A percentile compares a stretch with the other conserved stretches of the same genome.
Conservation (phyloP, 352 stramenopile genomes). For the Phytophthora hybrid region DNA sequence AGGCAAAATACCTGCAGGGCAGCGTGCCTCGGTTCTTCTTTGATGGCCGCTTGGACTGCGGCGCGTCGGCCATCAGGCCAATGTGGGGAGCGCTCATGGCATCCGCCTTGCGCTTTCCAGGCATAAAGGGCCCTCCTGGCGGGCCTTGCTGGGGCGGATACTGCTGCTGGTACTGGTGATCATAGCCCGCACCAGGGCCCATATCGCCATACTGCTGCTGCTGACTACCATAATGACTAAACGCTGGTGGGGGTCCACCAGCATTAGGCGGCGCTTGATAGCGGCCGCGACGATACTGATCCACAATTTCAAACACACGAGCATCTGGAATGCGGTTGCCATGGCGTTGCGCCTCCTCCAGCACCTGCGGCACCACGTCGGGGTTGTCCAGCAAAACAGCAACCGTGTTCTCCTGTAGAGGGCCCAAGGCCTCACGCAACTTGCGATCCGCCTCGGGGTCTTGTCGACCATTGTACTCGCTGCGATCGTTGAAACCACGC, state of each 20-base stretch:
- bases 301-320: constrained; percentile 83
- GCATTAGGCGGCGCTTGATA: constrained; percentile 40
- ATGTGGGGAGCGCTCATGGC: constrained; percentile 40
- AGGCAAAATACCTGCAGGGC: constrained; percentile 80
- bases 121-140: constrained; percentile 34
- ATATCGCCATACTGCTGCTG: constrained; percentile 48
- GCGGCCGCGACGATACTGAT: constrained; percentile 60
- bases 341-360: constrained; percentile 83
- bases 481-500: constrained; percentile 33
- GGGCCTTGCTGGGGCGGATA: constrained; percentile 44
- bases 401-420: constrained; percentile 79
- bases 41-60: constrained; percentile 50
- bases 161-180: constrained; percentile 38
- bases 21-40: constrained; percentile 56
- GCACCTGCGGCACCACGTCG: constrained; percentile 77
- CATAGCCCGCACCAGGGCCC: constrained; percentile 37
- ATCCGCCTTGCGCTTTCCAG: constrained; percentile 57
- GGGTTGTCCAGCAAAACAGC: constrained; percentile 77
- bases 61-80: constrained; percentile 47
- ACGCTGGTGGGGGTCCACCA: constrained; percentile 40
- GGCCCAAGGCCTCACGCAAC: constrained; percentile 70
- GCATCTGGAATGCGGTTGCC: constrained; percentile 79
- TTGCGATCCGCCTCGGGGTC: constrained; percentile 70
- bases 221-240: constrained; percentile 58
- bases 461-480: constrained; percentile 39